Conservation (phyloP, 2,329 filamentous ascomycete genomes). For the Alternaria triticina region DNA sequence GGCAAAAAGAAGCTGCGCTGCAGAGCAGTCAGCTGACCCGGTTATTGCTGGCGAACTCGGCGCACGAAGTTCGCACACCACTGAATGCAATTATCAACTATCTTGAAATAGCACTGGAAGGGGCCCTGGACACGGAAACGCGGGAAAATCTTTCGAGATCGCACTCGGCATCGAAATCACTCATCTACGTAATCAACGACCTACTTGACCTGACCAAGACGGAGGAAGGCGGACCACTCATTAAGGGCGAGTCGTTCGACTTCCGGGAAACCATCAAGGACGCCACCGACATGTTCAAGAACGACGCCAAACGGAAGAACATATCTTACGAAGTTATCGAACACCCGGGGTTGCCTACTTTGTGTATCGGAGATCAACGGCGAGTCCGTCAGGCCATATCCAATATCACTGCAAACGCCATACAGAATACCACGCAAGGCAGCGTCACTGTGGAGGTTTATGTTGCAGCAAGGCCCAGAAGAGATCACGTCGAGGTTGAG, state of each 20-base stretch:
- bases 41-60: constrained; percentile 82
- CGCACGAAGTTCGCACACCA: constrained; percentile 89
- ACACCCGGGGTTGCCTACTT: constrained; percentile 71
- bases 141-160: constrained; percentile 83
- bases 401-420: constrained; percentile 84
- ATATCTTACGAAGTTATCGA: constrained; percentile 73
- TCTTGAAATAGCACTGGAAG: constrained; percentile 87
- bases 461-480: constrained; percentile 52
- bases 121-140: constrained; percentile 78
- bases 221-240: constrained; percentile 77
- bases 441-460: constrained; percentile 74
- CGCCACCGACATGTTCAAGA: constrained; percentile 74
- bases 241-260: constrained; percentile 83
- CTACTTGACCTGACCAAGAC: constrained; percentile 86
- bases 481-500: constrained; percentile 69
- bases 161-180: constrained; percentile 87
- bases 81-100: constrained; percentile 96
- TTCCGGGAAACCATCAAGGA: constrained; percentile 74
- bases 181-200: constrained; percentile 95
- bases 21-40: constrained; percentile 82
- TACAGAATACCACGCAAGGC: constrained; percentile 75
- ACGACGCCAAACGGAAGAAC: constrained; percentile 77
- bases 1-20: constrained; percentile 84
- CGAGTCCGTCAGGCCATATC: constrained; percentile 82
- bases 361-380: constrained; percentile 79